phyloP scores from a whole-genome alignment of 371 early-diverging fungal species.

The Mortierella sp. region DNA sequence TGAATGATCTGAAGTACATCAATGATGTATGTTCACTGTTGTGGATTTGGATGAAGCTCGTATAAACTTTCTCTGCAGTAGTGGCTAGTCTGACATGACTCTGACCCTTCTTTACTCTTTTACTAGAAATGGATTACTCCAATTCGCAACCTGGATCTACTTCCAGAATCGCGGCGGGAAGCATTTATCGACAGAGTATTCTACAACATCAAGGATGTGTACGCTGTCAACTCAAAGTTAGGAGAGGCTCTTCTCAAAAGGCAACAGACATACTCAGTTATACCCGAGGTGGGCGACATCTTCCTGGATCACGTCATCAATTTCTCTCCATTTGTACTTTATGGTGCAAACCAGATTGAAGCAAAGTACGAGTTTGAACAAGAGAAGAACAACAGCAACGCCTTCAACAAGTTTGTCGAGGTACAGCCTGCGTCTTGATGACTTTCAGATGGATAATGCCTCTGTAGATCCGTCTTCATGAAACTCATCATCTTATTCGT shows the following conservation, averaged over 20 bases:
- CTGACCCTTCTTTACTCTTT: neutral
- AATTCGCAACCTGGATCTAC: constrained; percentile 69
- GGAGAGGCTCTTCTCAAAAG: constrained; percentile 72
- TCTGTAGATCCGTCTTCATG: neutral
- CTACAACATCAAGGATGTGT: constrained; percentile 82
- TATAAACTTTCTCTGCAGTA: too few relatives aligned
- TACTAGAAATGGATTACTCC: constrained; percentile 79
- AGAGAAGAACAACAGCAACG: constrained; percentile 75
- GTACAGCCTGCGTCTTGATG: constrained; percentile 36
- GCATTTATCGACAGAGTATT: constrained; percentile 82
- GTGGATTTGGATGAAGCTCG: too few relatives aligned
- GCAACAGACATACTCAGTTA: constrained; percentile 76
- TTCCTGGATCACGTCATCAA: constrained; percentile 76
- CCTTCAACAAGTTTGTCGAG: constrained; percentile 79
- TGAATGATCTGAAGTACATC: constrained; percentile 81
- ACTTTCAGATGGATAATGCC: neutral
- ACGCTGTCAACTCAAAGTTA: constrained; percentile 74
- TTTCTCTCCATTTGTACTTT: constrained; percentile 86
- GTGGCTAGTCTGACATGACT: too few relatives aligned
- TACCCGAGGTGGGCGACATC: constrained; percentile 88
- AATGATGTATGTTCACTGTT: constrained; percentile 64
- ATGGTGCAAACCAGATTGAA: constrained; percentile 89
- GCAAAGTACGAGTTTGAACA: constrained; percentile 85
- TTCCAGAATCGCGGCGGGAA: constrained; percentile 68
- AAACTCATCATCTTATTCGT: neutral